A percentile compares a stretch with the other conserved stretches of the same genome.
Evolutionary conservation across 768 basidiomycete species (phyloP).

Genomic region (Holtermanniella nyarrowii): DNA sequence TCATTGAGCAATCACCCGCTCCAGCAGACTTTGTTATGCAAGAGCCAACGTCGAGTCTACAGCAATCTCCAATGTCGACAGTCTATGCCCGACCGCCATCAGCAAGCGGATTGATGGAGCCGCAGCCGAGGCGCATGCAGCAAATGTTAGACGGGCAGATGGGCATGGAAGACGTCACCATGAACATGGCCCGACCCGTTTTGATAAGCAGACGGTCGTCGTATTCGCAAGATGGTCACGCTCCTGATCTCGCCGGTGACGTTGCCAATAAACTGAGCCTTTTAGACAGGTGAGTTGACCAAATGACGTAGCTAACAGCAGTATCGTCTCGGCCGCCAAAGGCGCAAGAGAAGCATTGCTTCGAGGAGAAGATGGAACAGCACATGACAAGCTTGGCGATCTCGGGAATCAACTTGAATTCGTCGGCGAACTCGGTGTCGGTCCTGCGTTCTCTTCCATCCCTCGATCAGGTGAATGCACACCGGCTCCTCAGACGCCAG

Average conservation of each 20-base stretch:
- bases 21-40: neutral
- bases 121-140: neutral
- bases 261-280: slow-evolving; percentile 33
- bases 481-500: neutral
- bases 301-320: slow-evolving; percentile 1
- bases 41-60: neutral
- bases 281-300: slow-evolving; percentile 32
- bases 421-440: slow-evolving; percentile 27
- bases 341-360: slow-evolving; percentile 32
- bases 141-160: neutral
- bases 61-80: neutral
- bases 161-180: neutral
- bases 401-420: slow-evolving; percentile 33
- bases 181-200: neutral
- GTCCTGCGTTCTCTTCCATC: slow-evolving; percentile 6
- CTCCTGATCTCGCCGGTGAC: slow-evolving; percentile 24
- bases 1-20: neutral
- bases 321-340: slow-evolving; percentile 30
- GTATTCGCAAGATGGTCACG: neutral
- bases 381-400: slow-evolving; percentile 33
- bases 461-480: neutral
- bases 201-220: slow-evolving; percentile 6
- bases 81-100: neutral
- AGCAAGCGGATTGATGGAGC: neutral
- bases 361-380: slow-evolving; percentile 28